Evolutionary conservation across 805 yeast genomes (phyloP).

Genomic region (Diddensiella santjacobensis): DNA sequence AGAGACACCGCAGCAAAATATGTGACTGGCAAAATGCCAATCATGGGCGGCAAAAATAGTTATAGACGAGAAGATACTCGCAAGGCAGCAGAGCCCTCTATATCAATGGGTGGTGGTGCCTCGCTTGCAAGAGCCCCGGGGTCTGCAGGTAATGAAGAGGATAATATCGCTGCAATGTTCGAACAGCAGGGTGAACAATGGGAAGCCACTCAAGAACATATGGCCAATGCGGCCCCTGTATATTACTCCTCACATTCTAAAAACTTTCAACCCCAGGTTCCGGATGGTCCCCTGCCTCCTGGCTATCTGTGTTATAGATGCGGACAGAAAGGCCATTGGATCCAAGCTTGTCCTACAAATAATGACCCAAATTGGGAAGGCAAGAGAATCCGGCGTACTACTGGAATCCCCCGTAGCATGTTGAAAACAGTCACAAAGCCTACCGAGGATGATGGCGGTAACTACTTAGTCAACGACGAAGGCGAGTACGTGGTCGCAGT

Average conservation of each 20-base stretch:
- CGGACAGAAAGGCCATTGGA: conserved; percentile 95
- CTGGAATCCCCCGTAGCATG: conserved; percentile 95
- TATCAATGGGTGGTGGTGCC: conserved; percentile 25
- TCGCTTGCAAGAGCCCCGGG: conserved; percentile 20
- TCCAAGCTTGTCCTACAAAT: conserved; percentile 91
- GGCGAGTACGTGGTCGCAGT: conserved; percentile 96
- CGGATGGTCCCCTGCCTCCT: conserved; percentile 85
- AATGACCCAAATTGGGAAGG: conserved; percentile 93
- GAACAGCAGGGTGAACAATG: conserved; percentile 91
- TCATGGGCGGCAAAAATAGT: conserved; percentile 34
- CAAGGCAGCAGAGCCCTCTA: conserved; percentile 10
- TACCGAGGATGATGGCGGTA: conserved; percentile 52
- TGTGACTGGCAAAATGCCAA: conserved; percentile 48
- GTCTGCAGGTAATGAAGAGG: conserved; percentile 67
- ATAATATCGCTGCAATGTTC: conserved; percentile 84
- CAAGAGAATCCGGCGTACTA: conserved; percentile 82
- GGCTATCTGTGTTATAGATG: conserved; percentile 96
- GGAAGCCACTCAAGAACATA: conserved; percentile 88
- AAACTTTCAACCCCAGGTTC: conserved; percentile 32
- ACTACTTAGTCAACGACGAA: conserved; percentile 82
- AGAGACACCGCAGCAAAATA: conserved; percentile 53
- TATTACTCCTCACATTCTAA: conserved; percentile 40
- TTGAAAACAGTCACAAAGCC: conserved; percentile 83
- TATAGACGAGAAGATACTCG: conserved; percentile 33
- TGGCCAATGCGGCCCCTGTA: conserved; percentile 81